A percentile compares a stretch with the other conserved stretches of the same genome.
Evolutionary conservation across 164 flowering plant species (phyloP).

Genomic region (Tetrastigma voinierianum): DNA sequence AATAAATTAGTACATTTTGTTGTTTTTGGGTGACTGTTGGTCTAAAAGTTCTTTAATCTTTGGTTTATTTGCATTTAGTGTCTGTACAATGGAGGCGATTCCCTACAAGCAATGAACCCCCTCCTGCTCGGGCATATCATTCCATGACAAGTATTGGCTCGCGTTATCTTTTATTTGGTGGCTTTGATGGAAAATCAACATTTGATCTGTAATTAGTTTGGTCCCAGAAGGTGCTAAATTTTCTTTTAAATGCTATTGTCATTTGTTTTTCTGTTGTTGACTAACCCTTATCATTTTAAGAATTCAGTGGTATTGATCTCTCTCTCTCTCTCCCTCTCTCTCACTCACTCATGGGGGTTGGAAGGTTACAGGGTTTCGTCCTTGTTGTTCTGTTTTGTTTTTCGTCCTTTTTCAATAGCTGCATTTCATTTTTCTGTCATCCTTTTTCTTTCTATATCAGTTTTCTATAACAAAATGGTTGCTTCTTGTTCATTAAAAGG

Average conservation of each 20-base stretch:
- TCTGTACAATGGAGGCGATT: constrained; percentile 96
- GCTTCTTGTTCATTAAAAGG: too few species aligned
- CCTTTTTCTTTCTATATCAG: background rate
- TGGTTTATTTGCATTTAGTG: constrained; percentile 35
- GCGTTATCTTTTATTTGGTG: constrained; percentile 89
- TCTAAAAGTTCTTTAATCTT: background rate
- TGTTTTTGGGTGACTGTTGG: background rate
- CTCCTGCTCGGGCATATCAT: constrained; percentile 96
- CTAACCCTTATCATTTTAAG: background rate
- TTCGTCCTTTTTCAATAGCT: too few species aligned
- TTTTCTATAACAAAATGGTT: too few species aligned
- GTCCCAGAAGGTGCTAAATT: constrained; percentile 82
- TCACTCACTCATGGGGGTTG: too few species aligned
- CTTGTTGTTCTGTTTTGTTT: too few species aligned
- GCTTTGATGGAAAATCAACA: constrained; percentile 93
- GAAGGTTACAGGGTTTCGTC: too few species aligned
- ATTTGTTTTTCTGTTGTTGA: background rate
- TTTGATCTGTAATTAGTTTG: constrained; percentile 94
- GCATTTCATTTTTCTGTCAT: background rate
- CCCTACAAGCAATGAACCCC: constrained; percentile 69
- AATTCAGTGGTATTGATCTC: background rate
- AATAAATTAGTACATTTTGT: background rate
- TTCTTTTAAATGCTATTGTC: background rate
- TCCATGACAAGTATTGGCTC: constrained; percentile 76
- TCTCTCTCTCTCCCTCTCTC: too few species aligned